Base-by-base conservation (phyloP, 202 grass and related monocot species). In the Zoysia matrella region DNA sequence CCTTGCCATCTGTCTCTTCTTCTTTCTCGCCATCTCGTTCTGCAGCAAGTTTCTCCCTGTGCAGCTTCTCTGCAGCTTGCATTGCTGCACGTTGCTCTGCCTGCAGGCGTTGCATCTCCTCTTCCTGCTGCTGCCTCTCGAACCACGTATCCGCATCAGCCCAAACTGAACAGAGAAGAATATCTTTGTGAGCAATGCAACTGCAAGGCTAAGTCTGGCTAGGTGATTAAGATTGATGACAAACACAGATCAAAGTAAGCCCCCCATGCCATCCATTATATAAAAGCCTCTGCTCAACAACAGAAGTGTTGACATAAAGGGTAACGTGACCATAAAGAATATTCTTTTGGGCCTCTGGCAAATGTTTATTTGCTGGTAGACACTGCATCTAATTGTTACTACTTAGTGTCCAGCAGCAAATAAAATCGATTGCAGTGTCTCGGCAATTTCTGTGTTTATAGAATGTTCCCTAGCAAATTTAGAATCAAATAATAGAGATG, bases 61-160 rank as follows among this genome's bases (percentile, higher is more conserved):
- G 92, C 75, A 95, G 87, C 83, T 89, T 92, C 82, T 98, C 92
- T 54, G 92, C 95, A 61, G 83, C 30, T 36, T 36, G 30, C 30
- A 36, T 36, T 36, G 30, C 30, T 36, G 30, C 30, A 36, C 30
- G 30, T 58, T 98, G 95, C 83, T 98, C 95, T 12, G 90, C 92
- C 85, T 98, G 92, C 70, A 98, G 80, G 7, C 85, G 84, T 52
- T 87, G 77, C 95, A 98, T 95, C 80, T 98, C 95, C 82, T 98
- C 95, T 86, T 98, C 95, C 55, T 98, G 95, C 56, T 98, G 95
- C 80, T 98, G 92, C 90, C 95, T 95, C 76, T 98, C 92, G 8
- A 98, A 98, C 95, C 95, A 98, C 8, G 92, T 98, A 86, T 98
- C 95, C 6, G 92, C 95, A 78, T 98, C 95, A 4, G 87, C 95